Evolutionary conservation across 2,329 filamentous ascomycete species (phyloP).

Genomic region (Pestalotiopsis fici): DNA sequence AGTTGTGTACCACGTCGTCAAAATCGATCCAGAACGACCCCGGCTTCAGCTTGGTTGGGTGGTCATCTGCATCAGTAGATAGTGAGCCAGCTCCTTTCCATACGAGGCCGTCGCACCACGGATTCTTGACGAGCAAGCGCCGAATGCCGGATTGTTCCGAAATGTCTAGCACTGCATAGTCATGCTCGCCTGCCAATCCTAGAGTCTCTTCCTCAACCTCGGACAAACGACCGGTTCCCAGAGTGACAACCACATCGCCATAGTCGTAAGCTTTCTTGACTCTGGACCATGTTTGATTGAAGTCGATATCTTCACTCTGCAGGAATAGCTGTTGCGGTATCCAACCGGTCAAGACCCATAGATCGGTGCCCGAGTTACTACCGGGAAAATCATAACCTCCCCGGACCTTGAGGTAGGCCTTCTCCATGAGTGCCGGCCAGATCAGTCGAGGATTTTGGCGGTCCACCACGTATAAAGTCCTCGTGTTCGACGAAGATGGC

Average conservation of each 20-base stretch:
- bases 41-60: slow-evolving; percentile 43
- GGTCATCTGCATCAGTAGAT: slow-evolving; percentile 17
- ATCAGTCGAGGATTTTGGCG: slow-evolving; percentile 77
- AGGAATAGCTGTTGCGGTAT: slow-evolving; percentile 94
- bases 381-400: slow-evolving; percentile 98
- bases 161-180: slow-evolving; percentile 88
- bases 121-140: slow-evolving; percentile 87
- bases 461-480: slow-evolving; percentile 85
- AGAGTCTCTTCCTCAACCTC: slow-evolving; percentile 75
- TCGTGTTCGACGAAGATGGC: slow-evolving; percentile 72
- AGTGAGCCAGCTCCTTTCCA: slow-evolving; percentile 61
- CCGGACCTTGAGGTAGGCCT: slow-evolving; percentile 92
- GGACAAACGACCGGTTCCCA: slow-evolving; percentile 85
- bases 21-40: slow-evolving; percentile 95
- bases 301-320: slow-evolving; percentile 79
- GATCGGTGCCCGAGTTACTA: slow-evolving; percentile 93
- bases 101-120: slow-evolving; percentile 82
- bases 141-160: slow-evolving; percentile 61
- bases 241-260: slow-evolving; percentile 82
- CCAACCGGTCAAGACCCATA: slow-evolving; percentile 93
- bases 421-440: slow-evolving; percentile 93
- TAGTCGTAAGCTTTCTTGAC: slow-evolving; percentile 73
- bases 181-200: slow-evolving; percentile 86
- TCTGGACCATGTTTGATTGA: slow-evolving; percentile 75
- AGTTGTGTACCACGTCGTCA: slow-evolving; percentile 85